phyloP scores from a whole-genome alignment of 257 asterid species.

The Eucommia ulmoides region DNA sequence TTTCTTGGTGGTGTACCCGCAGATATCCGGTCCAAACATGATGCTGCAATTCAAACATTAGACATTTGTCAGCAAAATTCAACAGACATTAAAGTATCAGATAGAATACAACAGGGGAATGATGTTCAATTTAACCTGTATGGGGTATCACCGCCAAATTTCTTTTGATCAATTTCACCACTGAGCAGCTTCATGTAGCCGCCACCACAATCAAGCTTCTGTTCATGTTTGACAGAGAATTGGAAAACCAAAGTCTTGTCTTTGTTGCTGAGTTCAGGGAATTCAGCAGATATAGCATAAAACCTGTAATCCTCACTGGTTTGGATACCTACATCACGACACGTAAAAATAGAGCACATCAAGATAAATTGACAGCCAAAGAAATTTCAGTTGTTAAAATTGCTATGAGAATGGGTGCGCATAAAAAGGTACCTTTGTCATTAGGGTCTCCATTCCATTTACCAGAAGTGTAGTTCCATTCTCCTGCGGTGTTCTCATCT shows the following conservation, averaged over 20 bases:
- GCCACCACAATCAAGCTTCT: slow-evolving; percentile 99
- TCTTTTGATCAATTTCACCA: slow-evolving; percentile 79
- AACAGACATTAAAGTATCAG: too few relatives aligned
- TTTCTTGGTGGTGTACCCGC: slow-evolving; percentile 77
- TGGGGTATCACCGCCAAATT: slow-evolving; percentile 92
- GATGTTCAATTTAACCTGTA: slow-evolving; percentile 50
- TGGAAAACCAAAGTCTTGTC: slow-evolving; percentile 82
- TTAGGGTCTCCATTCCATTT: slow-evolving; percentile 77
- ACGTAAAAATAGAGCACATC: neutral
- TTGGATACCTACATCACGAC: slow-evolving; percentile 57
- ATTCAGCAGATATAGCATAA: slow-evolving; percentile 92
- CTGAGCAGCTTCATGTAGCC: slow-evolving; percentile 96
- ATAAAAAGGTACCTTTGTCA: slow-evolving; percentile 51
- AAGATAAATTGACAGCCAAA: neutral
- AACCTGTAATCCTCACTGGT: slow-evolving; percentile 88
- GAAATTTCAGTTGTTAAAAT: too few relatives aligned
- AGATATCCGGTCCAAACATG: slow-evolving; percentile 98
- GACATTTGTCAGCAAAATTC: too few relatives aligned
- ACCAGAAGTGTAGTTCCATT: slow-evolving; percentile 96
- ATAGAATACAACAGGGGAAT: neutral
- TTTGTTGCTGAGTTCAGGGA: slow-evolving; percentile 92
- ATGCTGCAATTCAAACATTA: slow-evolving; percentile 48
- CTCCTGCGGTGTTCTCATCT: slow-evolving; percentile 85
- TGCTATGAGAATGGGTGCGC: neutral
- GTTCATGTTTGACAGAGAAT: slow-evolving; percentile 95